Conservation (phyloP, 2,329 filamentous ascomycete genomes). For the Paecilomyces niveus region DNA sequence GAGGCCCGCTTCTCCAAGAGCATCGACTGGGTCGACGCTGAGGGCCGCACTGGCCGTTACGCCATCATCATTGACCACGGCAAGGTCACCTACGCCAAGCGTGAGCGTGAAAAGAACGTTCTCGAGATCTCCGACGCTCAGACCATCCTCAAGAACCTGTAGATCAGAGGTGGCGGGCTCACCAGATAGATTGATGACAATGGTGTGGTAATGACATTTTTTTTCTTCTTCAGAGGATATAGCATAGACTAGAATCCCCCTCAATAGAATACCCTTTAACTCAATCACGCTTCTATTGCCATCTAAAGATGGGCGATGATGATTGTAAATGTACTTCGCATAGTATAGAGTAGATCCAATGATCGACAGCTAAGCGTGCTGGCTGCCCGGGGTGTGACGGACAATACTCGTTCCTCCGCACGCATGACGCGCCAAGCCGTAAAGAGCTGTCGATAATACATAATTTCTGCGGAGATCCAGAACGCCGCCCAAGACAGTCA, state of each 20-base stretch:
- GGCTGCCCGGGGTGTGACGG: neutral
- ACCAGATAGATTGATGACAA: neutral
- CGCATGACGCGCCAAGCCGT: neutral
- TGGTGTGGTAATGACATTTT: neutral
- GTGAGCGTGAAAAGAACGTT: slow-evolving; percentile 48
- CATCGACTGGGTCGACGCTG: slow-evolving; percentile 66
- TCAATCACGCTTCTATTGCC: neutral
- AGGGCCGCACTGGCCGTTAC: slow-evolving; percentile 69
- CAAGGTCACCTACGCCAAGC: slow-evolving; percentile 74
- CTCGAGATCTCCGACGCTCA: slow-evolving; percentile 43
- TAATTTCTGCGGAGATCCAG: neutral
- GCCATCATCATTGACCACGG: slow-evolving; percentile 77
- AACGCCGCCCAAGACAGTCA: neutral
- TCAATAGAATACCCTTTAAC: neutral
- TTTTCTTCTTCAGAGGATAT: neutral
- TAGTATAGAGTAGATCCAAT: neutral
- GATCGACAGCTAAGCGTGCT: neutral
- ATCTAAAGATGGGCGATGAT: neutral
- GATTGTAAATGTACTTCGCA: neutral
- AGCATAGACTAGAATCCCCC: neutral
- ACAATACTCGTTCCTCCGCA: neutral
- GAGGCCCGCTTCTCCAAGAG: slow-evolving; percentile 67
- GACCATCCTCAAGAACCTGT: slow-evolving; percentile 43
- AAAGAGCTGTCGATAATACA: neutral
- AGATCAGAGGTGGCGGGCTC: slow-evolving; percentile 8